These are phyloP conservation scores for Xylaria sp. DNA, from an alignment of 495 filamentous ascomycete species.

Conservation along the genomic window DNA sequence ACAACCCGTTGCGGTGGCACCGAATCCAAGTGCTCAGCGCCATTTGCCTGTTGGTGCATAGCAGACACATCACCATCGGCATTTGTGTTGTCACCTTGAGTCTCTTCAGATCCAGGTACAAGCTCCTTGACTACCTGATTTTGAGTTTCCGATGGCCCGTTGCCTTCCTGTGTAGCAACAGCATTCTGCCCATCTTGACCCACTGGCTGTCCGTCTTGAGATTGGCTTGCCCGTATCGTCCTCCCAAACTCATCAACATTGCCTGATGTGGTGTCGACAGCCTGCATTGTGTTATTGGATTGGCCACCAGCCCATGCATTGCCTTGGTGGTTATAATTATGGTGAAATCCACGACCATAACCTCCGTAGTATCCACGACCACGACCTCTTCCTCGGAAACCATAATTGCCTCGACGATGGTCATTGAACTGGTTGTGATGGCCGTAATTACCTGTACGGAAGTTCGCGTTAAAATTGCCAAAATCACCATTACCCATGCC, in stretches of 20 bases:
- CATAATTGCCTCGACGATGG: constrained; percentile 65
- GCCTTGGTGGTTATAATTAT: constrained; percentile 41
- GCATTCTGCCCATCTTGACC: constrained; percentile 36
- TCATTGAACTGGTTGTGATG: constrained; percentile 66
- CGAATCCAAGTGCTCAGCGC: constrained; percentile 15
- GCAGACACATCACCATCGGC: constrained; percentile 42
- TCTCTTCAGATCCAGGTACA: constrained; percentile 32
- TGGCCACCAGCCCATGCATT: constrained; percentile 33
- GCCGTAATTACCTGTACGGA: constrained; percentile 69
- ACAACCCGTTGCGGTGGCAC: constrained; percentile 32
- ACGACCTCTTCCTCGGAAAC: constrained; percentile 68
- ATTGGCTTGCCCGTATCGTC: constrained; percentile 43
- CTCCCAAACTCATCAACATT: constrained; percentile 63
- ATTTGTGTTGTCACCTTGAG: constrained; percentile 35
- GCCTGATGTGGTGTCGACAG: constrained; percentile 42
- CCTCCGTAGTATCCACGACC: constrained; percentile 63
- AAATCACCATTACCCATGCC: constrained; percentile 81
- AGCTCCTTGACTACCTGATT: constrained; percentile 35
- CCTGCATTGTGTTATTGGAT: constrained; percentile 27
- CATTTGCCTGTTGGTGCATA: constrained; percentile 29
- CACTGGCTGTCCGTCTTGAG: constrained; percentile 30
- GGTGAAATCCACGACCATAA: constrained; percentile 52
- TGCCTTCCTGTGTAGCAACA: constrained; percentile 30
- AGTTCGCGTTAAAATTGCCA: constrained; percentile 82
- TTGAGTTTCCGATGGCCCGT: constrained; percentile 28